Base-by-base conservation (phyloP, 2,329 filamentous ascomycete genomes). In the Cladobotryum mycophilum region DNA sequence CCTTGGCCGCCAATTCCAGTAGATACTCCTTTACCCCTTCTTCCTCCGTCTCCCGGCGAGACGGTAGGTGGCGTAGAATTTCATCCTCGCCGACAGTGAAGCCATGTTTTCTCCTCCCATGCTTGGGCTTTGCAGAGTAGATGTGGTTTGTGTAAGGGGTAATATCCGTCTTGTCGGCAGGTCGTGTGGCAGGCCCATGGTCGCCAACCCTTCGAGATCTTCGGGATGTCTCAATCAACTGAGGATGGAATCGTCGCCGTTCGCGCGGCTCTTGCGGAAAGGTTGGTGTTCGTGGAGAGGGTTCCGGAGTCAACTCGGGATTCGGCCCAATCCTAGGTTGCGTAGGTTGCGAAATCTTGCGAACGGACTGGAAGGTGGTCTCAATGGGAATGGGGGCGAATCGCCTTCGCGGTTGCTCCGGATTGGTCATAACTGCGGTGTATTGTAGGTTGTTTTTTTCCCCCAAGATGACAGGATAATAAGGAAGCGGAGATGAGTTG, bases 221-320 rank as follows among this genome's bases (percentile, higher is more conserved):
- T 59, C 83, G 81, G 4, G 86, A 86, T 3, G 88, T 91, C 67
- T 92, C 89, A 55, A 95, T 84, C 49, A 95, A 74, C 61, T 92
- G 85, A 12, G 89, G 89, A 30, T 84, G 79, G 65, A 95, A 95
- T 53, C 72, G 71, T 55, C 76, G 74, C 25, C 59, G 71, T 61
- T 41, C 72, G 66, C 40, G 73, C 64, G 50, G 70, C 67, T 55
- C 73, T 67, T 36, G 71, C 67, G 57, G 68, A 63, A 57, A 66
- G 2, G 75, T 74, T 5, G 73, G 69, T 11, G 75, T 73, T 48
- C 74, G 75, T 40, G 77, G 76, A 44, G 76, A 78, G 14, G 74
- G 70, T 56, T 77, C 74, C 20, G 77, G 76, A 0, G 79, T 81
- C 30, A 76, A 73, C 59, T 83, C 82, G 45, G 81, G 77, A 34